Evolutionary conservation across 2,329 filamentous ascomycete species (phyloP), one percentile per base, ranked within the genome.

Genomic region (Hyphodiscus sp.): DNA sequence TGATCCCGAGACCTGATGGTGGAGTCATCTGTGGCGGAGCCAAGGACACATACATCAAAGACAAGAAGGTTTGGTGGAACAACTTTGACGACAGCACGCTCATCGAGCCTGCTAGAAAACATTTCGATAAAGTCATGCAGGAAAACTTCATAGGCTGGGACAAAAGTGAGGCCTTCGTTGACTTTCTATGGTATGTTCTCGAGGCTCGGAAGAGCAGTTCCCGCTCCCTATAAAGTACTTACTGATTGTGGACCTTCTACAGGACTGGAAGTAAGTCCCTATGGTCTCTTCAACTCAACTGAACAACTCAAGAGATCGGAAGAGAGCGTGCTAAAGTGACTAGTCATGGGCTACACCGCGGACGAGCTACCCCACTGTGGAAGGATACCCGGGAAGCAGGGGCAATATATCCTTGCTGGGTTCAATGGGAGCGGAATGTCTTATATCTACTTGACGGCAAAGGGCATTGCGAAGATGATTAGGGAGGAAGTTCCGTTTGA

Each of bases 341-440:
- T 45, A 72, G 72, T 73, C 9, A 71, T 72, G 67, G 71, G 70
- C 0, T 69, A 70, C 47, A 73, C 69, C 0, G 61, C 65, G 0
- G 74, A 77, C 52, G 63, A 60, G 0, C 54, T 70, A 11, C 74
- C 75, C 0, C 69, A 72, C 16, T 61, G 78, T 1, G 75, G 75
- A 1, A 54, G 59, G 0, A 65, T 78, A 0, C 75, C 75, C 0
- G 69, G 63, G 0, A 67, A 67, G 43, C 48, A 64, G 1, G 68
- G 67, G 7, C 70, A 74, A 56, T 74, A 69, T 47, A 65, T 78
- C 20, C 61, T 74, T 30, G 73, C 71, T 0, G 76, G 75, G 0
- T 78, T 77, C 54, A 73, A 70, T 29, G 76, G 76, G 0, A 73
- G 76, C 47, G 76, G 76, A 0, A 79, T 79, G 74, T 38, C 41